Evolutionary conservation across 177 flowering plant species (phyloP).

Genomic region (Vitis hybrid): DNA sequence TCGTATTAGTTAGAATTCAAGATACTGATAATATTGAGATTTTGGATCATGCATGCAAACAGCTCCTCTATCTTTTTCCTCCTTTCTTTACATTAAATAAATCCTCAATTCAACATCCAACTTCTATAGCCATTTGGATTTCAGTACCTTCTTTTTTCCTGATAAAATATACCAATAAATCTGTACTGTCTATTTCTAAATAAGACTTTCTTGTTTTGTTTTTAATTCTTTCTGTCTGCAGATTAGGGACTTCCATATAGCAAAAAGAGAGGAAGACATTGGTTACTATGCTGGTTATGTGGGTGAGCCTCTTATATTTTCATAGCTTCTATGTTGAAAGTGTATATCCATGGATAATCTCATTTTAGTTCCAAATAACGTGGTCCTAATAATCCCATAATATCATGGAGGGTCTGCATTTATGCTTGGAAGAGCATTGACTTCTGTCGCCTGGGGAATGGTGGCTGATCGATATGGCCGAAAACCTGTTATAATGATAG

Average conservation of each 20-base stretch:
- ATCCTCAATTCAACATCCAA: too few relatives aligned
- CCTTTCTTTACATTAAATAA: too few relatives aligned
- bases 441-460: conserved; percentile 67
- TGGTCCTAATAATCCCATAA: neutral
- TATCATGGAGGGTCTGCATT: conserved; percentile 47
- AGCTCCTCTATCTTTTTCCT: too few relatives aligned
- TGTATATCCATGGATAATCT: neutral
- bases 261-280: conserved; percentile 22
- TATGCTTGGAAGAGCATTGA: conserved; percentile 70
- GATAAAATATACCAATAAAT: too few relatives aligned
- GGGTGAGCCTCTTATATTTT: conserved; percentile 31
- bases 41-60: too few relatives aligned
- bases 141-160: too few relatives aligned
- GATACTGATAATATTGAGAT: too few relatives aligned
- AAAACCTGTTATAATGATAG: conserved; percentile 56
- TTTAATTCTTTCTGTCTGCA: neutral
- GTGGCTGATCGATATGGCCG: conserved; percentile 70
- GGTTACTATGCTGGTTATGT: conserved; percentile 66
- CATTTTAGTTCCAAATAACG: neutral
- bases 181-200: too few relatives aligned
- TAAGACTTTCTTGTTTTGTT: too few relatives aligned
- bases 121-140: too few relatives aligned
- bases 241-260: conserved; percentile 9
- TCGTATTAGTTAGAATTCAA: too few relatives aligned
- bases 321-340: neutral